Base-by-base conservation (phyloP, 1,284 basidiomycete species). In the Takashimella koratensis region DNA sequence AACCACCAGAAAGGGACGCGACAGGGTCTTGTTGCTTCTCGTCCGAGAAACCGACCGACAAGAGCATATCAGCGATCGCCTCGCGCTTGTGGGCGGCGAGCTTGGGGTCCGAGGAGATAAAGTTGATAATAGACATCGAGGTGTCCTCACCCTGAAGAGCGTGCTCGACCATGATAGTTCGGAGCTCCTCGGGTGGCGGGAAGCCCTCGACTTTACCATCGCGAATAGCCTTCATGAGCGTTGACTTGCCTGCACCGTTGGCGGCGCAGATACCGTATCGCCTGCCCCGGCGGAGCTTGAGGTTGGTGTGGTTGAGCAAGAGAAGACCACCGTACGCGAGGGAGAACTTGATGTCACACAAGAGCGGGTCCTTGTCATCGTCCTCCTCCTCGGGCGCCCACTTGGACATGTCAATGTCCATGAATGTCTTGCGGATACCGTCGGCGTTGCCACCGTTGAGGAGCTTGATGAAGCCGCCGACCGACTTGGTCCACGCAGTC, bases 181-280 rank as follows among this genome's bases (percentile, higher is more conserved):
- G 83, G 41, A 97, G 79, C 75, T 92, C 81, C 64, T 88, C 86
- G 69, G 86, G 89, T 11, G 89, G 82, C n/a, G 93, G 93, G 78
- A 95, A 97, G 69, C 93, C 93, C 76, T 97, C 93, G 40, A 93
- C 92, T 78, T 96, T 96, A 53, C 89, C 88, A 68, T 95, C 92
- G 45, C 89, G 84, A 66, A 98, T 85, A 66, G 96, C 94, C 69
- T 95, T 90, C 85, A 98, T 87, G 52, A 98, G 82, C 1, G 96
- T 98, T 44, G 89, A 91, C 79, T 98, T 98, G 63, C 95, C 95
- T 56, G 89, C 89, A 64, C 95, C 95, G 77, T 98, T 98, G 30
- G 89, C 83, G 42, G 93, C 95, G 47, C 96, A 86, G 64, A 98
- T 91, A 73, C 96, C 95, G 77, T 98, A 98, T 57, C 91, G 83